Percentiles rank a stretch among this genome's conserved stretches.
Conservation (phyloP, 2,329 filamentous ascomycete genomes). For the Colletotrichum sp. region DNA sequence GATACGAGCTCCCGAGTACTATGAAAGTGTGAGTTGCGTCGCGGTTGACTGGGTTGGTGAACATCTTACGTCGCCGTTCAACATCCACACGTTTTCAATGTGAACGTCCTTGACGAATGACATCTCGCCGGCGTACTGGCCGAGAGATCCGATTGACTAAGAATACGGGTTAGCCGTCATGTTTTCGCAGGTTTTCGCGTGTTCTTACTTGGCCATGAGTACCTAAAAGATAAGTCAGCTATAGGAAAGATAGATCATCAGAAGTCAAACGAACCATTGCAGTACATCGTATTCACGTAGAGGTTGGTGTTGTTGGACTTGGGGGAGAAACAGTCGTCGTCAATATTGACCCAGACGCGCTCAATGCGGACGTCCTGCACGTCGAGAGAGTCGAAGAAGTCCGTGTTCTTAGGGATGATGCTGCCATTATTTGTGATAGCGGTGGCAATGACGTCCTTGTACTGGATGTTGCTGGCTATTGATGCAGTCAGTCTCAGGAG, state of each 20-base stretch:
- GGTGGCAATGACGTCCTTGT: slow-evolving; percentile 59
- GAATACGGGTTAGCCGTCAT: slow-evolving; percentile 40
- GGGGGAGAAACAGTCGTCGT: slow-evolving; percentile 67
- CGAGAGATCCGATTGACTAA: slow-evolving; percentile 61
- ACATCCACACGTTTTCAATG: slow-evolving; percentile 64
- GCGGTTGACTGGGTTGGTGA: too few relatives aligned
- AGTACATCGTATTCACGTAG: slow-evolving; percentile 64
- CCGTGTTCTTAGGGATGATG: slow-evolving; percentile 62
- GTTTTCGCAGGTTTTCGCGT: slow-evolving; percentile 19
- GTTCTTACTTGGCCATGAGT: not conserved
- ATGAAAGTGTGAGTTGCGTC: not conserved
- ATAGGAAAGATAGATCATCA: rapidly evolving
- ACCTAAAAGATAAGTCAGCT: slow-evolving; percentile 22
- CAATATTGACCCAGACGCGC: slow-evolving; percentile 56
- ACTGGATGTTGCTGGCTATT: slow-evolving; percentile 52
- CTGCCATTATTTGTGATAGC: slow-evolving; percentile 52
- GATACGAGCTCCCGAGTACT: slow-evolving; percentile 57
- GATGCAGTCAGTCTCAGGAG: not conserved
- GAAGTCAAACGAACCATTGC: slow-evolving; percentile 50
- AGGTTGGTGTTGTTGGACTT: slow-evolving; percentile 65
- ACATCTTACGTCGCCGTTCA: slow-evolving; percentile 41
- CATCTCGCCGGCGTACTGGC: slow-evolving; percentile 59
- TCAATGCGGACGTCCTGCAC: slow-evolving; percentile 58
- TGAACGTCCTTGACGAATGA: slow-evolving; percentile 62
- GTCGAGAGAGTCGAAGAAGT: slow-evolving; percentile 67